Base-by-base conservation (phyloP, 2,329 filamentous ascomycete species). In the Fusarium citri region DNA sequence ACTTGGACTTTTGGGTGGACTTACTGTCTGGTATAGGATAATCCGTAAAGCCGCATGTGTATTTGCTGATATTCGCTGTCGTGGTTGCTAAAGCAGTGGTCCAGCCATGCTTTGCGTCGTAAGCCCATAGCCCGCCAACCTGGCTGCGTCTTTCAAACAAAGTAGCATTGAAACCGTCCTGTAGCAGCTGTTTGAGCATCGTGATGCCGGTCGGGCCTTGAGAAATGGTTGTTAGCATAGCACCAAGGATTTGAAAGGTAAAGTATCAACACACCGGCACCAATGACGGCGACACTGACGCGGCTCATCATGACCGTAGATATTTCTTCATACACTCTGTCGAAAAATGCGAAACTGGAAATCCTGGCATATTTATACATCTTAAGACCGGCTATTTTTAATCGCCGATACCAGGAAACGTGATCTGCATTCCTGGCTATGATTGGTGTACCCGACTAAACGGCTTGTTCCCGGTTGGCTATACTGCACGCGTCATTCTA, bases 21-120 rank as follows among this genome's bases (percentile, higher is more conserved):
- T 2, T 22, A 66, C 66, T 69, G 16, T 68, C 66, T 25, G 66
- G 66, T 34, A 68, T 68, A 0, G 66, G 66, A 10, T 56, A 68
- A 0, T 68, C 66, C 1, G 66, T 68, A 8, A 69, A 68, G 6
- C 66, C 66, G 1, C 66, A 68, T 4, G 65, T 68, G 6, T 68
- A 69, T 18, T 68, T 68, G 60, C 66, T 68, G 2, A 68, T 68
- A 0, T 69, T 61, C 1, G 66, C 66, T 3, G 20, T 53, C 2
- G 66, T 68, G 0, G 28, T 49, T 1, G 40, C 15, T 3, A 69
- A 5, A 1, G 65, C 66, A 0, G 65, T 61, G 0, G 66, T 68
- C 66, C 66, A 68, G 1, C 65, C 66, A 4, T 68, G 40, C 0
- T 41, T 49, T 15, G 60, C 30, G 3, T 68, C 66, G 1, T 56